These are phyloP conservation scores for Lathyrus sativus DNA, from an alignment of 306 rosid species.

Conservation along the genomic window DNA sequence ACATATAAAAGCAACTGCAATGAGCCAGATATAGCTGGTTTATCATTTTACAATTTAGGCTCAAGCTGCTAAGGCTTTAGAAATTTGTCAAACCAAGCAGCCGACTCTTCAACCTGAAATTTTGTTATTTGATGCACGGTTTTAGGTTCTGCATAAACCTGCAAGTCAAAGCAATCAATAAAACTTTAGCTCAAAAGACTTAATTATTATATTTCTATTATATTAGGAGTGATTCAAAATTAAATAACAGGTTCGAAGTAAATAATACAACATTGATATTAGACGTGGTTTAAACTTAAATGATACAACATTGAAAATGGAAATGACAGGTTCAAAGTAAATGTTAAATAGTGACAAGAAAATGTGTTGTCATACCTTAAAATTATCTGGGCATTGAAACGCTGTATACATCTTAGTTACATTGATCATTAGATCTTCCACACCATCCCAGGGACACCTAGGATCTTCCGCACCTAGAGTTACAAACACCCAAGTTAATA, in stretches of 20 bases:
- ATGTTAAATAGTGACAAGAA: constrained; percentile 2
- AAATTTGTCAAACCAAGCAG: constrained; percentile 78
- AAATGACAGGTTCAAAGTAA: constrained; percentile 14
- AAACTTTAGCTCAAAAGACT: constrained; percentile 22
- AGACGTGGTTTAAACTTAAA: too few species aligned
- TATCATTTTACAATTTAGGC: constrained; percentile 9
- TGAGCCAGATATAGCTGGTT: neutral
- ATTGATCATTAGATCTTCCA: constrained; percentile 47
- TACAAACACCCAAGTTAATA: constrained; percentile 25
- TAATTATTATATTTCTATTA: constrained; percentile 1
- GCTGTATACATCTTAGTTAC: constrained; percentile 50
- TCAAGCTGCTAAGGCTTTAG: constrained; percentile 44
- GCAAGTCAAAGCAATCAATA: constrained; percentile 17
- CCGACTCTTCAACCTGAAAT: constrained; percentile 62
- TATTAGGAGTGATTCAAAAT: neutral
- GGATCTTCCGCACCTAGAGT: constrained; percentile 82
- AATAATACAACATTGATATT: neutral
- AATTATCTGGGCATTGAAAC: constrained; percentile 48
- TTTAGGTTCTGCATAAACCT: too few species aligned
- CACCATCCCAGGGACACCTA: constrained; percentile 71
- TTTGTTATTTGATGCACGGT: constrained; percentile 45
- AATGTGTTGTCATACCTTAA: constrained; percentile 55
- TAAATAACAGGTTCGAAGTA: neutral
- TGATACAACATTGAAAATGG: neutral
- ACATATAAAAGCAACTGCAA: too few species aligned